phyloP scores from a whole-genome alignment of 768 basidiomycete species.

The Termitomyces heimii region DNA sequence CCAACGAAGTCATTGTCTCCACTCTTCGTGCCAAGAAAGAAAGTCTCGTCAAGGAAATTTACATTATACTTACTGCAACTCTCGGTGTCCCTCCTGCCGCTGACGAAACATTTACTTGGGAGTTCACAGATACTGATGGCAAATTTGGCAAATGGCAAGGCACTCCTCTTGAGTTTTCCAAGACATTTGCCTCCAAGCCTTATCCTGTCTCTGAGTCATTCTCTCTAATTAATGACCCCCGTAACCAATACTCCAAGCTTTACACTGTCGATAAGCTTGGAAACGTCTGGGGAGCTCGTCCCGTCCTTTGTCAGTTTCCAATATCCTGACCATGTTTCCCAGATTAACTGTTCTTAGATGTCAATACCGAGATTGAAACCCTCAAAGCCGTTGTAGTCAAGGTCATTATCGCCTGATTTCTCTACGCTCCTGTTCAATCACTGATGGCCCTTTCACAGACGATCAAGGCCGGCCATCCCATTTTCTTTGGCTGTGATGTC shows the following conservation, averaged over 20 bases:
- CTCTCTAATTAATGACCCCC: constrained; percentile 93
- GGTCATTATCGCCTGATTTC: constrained; percentile 21
- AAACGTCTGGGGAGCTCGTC: constrained; percentile 84
- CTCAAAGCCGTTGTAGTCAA: constrained; percentile 81
- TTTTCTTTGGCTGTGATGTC: constrained; percentile 97
- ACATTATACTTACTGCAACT: constrained; percentile 76
- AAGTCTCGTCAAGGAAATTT: constrained; percentile 77
- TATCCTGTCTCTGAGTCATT: constrained; percentile 68
- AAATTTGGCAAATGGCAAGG: constrained; percentile 74
- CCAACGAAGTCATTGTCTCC: constrained; percentile 39
- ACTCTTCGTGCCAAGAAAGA: constrained; percentile 81
- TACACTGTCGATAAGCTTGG: constrained; percentile 93
- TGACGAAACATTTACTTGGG: constrained; percentile 72
- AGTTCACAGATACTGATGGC: constrained; percentile 79
- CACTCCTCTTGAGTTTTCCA: constrained; percentile 78
- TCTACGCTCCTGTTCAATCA: background rate
- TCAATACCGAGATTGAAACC: constrained; percentile 79
- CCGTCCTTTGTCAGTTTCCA: constrained; percentile 66
- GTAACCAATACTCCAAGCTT: constrained; percentile 75
- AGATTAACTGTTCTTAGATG: constrained; percentile 45
- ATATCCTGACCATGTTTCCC: background rate
- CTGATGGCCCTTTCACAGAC: constrained; percentile 27
- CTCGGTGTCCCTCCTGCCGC: constrained; percentile 83
- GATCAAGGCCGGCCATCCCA: constrained; percentile 82
- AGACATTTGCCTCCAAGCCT: constrained; percentile 51